Conservation (phyloP, 352 stramenopile genomes). For the Pilasporangium apinafurcum region DNA sequence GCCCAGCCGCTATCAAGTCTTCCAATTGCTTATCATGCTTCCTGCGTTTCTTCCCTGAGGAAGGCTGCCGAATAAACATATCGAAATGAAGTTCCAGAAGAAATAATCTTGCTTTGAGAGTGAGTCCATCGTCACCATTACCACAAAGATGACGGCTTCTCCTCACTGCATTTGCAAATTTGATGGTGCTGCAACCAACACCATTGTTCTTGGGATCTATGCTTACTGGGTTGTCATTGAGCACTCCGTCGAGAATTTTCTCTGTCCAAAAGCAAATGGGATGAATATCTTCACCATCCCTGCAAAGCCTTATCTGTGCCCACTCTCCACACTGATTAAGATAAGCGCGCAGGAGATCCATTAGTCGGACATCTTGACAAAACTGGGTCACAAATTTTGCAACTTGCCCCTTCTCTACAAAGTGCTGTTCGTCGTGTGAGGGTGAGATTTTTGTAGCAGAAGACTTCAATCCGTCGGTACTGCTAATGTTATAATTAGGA, state of each 20-base stretch:
- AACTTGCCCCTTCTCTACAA: slow-evolving; percentile 3
- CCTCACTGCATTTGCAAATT: background rate
- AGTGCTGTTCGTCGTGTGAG: background rate
- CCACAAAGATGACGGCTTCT: background rate
- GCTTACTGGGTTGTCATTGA: slow-evolving; percentile 13
- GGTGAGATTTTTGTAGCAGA: background rate
- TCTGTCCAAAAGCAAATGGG: slow-evolving; percentile 50
- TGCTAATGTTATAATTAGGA: background rate
- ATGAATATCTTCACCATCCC: slow-evolving; percentile 25
- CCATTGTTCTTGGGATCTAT: no score
- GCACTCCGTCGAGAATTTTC: slow-evolving; percentile 29
- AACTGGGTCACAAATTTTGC: slow-evolving; percentile 6
- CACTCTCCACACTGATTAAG: slow-evolving; percentile 63
- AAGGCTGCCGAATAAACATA: slow-evolving; percentile 19
- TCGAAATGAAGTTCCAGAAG: slow-evolving; percentile 59
- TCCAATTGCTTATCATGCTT: slow-evolving; percentile 16
- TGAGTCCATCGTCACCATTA: slow-evolving; percentile 13
- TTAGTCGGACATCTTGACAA: background rate
- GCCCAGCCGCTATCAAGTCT: slow-evolving; percentile 14
- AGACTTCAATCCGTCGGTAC: background rate
- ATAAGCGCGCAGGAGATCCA: slow-evolving; percentile 9
- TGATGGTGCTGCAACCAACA: no score
- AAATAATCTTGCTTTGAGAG: slow-evolving; percentile 33
- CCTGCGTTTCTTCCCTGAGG: slow-evolving; percentile 12
- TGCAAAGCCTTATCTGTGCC: slow-evolving; percentile 30